Percentiles rank a stretch among this genome's conserved stretches.
These are phyloP conservation scores for Cicer arietinum DNA, from an alignment of 306 rosid genomes.

Conservation along the genomic window DNA sequence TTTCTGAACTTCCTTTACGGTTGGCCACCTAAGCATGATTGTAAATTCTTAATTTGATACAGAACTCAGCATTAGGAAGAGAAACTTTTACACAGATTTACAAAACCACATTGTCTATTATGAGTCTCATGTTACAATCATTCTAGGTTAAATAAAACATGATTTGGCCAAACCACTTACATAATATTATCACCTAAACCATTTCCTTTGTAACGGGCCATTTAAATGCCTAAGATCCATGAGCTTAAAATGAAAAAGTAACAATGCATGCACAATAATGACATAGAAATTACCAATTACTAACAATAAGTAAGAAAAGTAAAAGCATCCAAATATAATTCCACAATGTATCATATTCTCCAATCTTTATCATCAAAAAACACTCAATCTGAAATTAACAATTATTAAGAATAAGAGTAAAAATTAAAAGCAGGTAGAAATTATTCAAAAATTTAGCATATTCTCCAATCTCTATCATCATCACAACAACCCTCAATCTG, in stretches of 20 bases:
- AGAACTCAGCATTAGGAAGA: slow-evolving; percentile 4
- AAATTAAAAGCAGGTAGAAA: background rate
- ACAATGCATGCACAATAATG: slow-evolving; percentile 23
- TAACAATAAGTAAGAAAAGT: background rate
- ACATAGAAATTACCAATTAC: slow-evolving; percentile 7
- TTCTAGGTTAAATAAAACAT: background rate
- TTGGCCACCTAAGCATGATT: background rate
- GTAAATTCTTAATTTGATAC: background rate
- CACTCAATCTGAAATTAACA: slow-evolving; percentile 24
- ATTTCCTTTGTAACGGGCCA: background rate
- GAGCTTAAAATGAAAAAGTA: background rate
- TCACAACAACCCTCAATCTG: slow-evolving; percentile 11
- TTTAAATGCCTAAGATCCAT: slow-evolving; percentile 4
- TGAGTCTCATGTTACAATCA: slow-evolving; percentile 23
- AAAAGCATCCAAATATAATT: background rate
- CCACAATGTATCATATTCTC: slow-evolving; percentile 8
- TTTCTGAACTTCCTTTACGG: background rate
- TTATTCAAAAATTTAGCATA: background rate
- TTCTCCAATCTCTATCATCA: slow-evolving; percentile 3
- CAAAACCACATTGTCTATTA: slow-evolving; percentile 8
- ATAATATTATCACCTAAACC: background rate
- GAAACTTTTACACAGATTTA: background rate
- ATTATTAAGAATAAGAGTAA: background rate
- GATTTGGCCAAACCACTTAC: background rate
- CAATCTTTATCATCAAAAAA: background rate